Conservation (phyloP, 2,329 filamentous ascomycete genomes). For the Diaporthe vaccinii region DNA sequence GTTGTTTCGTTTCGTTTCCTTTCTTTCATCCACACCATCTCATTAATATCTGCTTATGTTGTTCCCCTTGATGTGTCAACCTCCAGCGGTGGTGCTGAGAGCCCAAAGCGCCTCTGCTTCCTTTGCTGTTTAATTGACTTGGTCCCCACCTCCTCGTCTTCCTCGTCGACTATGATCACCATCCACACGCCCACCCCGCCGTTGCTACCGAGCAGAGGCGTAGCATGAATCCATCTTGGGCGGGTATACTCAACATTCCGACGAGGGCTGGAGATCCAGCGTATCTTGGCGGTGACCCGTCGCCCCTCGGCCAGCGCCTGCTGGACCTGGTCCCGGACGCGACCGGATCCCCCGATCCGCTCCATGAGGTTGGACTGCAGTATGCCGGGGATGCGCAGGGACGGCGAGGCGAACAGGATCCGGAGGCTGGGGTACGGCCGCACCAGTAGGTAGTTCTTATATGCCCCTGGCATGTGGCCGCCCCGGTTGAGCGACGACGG, state of each 20-base stretch:
- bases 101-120: conserved; percentile 9
- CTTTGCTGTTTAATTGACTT: not conserved
- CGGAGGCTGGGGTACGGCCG: conserved; percentile 75
- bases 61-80: not conserved
- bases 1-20: too few relatives aligned
- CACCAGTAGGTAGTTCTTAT: conserved; percentile 73
- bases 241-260: conserved; percentile 63
- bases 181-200: conserved; percentile 83
- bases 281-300: conserved; percentile 80
- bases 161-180: conserved; percentile 79
- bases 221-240: conserved; percentile 82
- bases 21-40: too few relatives aligned
- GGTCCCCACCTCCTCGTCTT: conserved; percentile 47
- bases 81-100: not conserved
- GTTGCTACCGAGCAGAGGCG: conserved; percentile 77
- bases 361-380: conserved; percentile 71
- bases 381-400: conserved; percentile 76
- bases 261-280: conserved; percentile 71
- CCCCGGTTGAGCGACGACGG: conserved; percentile 39
- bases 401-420: conserved; percentile 78
- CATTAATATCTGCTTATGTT: not conserved
- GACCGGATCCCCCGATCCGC: conserved; percentile 63
- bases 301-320: conserved; percentile 76
- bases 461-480: conserved; percentile 55
- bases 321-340: conserved; percentile 61